These are phyloP conservation scores for Abrus pulchellus DNA, from an alignment of 306 rosid species.

Conservation along the genomic window DNA sequence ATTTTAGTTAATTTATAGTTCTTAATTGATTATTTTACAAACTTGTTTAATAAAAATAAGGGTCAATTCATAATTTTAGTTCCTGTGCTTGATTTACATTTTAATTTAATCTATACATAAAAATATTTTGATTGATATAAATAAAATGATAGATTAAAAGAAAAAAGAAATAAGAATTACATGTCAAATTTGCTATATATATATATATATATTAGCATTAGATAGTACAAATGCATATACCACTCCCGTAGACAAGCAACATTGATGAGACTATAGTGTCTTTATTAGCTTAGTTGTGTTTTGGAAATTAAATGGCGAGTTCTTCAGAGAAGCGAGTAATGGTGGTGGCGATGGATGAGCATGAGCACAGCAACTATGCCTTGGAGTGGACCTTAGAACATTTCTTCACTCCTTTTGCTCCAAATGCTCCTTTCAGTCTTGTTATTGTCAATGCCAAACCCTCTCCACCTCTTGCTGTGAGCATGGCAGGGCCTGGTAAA, in stretches of 20 bases:
- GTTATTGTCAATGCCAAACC: conserved; percentile 59
- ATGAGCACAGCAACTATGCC: conserved; percentile 56
- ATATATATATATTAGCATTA: too few relatives aligned
- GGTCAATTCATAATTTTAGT: too few relatives aligned
- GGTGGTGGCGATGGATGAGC: conserved; percentile 51
- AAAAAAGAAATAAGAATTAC: too few relatives aligned
- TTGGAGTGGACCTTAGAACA: conserved; percentile 62
- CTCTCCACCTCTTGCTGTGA: conserved; percentile 48
- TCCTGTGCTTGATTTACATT: too few relatives aligned
- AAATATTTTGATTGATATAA: too few relatives aligned
- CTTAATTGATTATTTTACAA: too few relatives aligned
- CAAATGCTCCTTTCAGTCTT: conserved; percentile 56
- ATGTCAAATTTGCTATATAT: too few relatives aligned
- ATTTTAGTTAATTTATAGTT: not conserved
- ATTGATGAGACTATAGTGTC: not conserved
- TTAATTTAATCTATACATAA: too few relatives aligned
- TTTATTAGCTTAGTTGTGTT: not conserved
- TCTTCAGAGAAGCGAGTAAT: conserved; percentile 46
- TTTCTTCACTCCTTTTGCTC: conserved; percentile 51
- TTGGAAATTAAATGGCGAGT: conserved; percentile 7
- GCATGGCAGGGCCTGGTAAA: conserved; percentile 53
- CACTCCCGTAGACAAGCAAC: not conserved
- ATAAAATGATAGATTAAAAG: too few relatives aligned
- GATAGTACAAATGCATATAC: not conserved
- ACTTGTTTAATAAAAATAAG: too few relatives aligned